Evolutionary conservation across 768 basidiomycete genomes (phyloP).

Genomic region (Mycena maculata): DNA sequence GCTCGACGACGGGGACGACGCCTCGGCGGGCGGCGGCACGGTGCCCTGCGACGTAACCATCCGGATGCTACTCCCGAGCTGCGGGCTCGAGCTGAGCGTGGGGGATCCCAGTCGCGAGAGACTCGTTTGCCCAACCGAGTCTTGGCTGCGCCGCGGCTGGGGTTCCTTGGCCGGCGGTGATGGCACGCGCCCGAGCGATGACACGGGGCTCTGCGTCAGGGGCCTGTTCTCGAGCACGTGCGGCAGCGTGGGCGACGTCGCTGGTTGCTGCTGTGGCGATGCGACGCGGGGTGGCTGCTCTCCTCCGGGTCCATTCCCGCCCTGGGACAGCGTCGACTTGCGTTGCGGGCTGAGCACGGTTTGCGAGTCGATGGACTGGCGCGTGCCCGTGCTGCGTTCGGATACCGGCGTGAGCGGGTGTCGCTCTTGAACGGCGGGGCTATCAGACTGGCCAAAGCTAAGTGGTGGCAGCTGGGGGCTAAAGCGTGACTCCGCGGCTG

Average conservation of each 20-base stretch:
- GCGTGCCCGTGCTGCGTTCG: slow-evolving; percentile 56
- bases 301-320: neutral
- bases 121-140: slow-evolving; percentile 44
- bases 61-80: slow-evolving; percentile 22
- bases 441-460: slow-evolving; percentile 50
- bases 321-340: slow-evolving; percentile 18
- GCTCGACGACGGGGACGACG: neutral
- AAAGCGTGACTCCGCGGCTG: slow-evolving; percentile 17
- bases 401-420: slow-evolving; percentile 72
- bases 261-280: slow-evolving; percentile 16
- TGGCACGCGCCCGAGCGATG: slow-evolving; percentile 29
- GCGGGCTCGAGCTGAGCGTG: slow-evolving; percentile 44
- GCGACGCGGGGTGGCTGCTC: slow-evolving; percentile 15
- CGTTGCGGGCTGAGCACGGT: slow-evolving; percentile 36
- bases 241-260: slow-evolving; percentile 20
- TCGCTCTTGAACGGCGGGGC: slow-evolving; percentile 33
- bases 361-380: slow-evolving; percentile 38
- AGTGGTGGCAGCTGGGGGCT: slow-evolving; percentile 73
- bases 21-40: neutral
- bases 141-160: slow-evolving; percentile 42
- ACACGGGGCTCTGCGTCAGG: slow-evolving; percentile 31
- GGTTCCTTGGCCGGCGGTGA: slow-evolving; percentile 24
- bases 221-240: slow-evolving; percentile 23
- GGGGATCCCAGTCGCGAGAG: slow-evolving; percentile 55
- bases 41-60: slow-evolving; percentile 23